Percentiles rank a stretch among this genome's conserved stretches.
phyloP scores from a whole-genome alignment of 306 rosid species.

The Macrotyloma uniflorum region DNA sequence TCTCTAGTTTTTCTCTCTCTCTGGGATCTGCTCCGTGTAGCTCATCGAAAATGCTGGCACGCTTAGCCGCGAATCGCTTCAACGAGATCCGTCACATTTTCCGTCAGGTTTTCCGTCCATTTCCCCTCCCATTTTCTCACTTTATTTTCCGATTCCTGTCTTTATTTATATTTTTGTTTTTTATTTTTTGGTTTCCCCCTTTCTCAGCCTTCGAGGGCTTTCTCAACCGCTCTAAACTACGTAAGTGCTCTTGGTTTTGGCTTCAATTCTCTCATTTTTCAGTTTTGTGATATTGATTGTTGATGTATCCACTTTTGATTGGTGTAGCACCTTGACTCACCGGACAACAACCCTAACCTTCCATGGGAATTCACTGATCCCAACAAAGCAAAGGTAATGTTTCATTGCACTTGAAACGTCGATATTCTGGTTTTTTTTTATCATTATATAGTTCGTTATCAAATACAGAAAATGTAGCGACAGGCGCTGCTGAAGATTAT shows the following conservation, averaged over 20 bases:
- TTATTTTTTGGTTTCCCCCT: not conserved
- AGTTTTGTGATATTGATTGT: not conserved
- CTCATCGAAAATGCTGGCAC: constrained; percentile 74
- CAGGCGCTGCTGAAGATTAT: not conserved
- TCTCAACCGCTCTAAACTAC: constrained; percentile 91
- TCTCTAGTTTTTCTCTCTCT: constrained; percentile 8
- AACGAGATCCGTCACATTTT: constrained; percentile 77
- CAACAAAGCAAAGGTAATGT: constrained; percentile 68
- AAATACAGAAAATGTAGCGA: not conserved
- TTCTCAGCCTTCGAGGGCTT: constrained; percentile 70
- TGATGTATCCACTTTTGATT: constrained; percentile 26
- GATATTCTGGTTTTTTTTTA: not conserved
- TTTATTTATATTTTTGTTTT: not conserved
- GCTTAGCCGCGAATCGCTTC: constrained; percentile 75
- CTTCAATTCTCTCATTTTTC: not conserved
- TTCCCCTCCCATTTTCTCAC: constrained; percentile 28
- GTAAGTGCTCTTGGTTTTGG: constrained; percentile 48
- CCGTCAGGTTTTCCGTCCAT: constrained; percentile 66
- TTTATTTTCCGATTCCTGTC: not conserved
- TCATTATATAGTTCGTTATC: not conserved
- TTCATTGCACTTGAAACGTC: constrained; percentile 7
- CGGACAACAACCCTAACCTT: constrained; percentile 79
- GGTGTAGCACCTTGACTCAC: constrained; percentile 81
- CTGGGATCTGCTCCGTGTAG: constrained; percentile 29
- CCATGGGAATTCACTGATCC: constrained; percentile 76